Percentiles rank a stretch among this genome's conserved stretches.
Conservation (phyloP, 768 basidiomycete species). For the Lactarius evosmus region DNA sequence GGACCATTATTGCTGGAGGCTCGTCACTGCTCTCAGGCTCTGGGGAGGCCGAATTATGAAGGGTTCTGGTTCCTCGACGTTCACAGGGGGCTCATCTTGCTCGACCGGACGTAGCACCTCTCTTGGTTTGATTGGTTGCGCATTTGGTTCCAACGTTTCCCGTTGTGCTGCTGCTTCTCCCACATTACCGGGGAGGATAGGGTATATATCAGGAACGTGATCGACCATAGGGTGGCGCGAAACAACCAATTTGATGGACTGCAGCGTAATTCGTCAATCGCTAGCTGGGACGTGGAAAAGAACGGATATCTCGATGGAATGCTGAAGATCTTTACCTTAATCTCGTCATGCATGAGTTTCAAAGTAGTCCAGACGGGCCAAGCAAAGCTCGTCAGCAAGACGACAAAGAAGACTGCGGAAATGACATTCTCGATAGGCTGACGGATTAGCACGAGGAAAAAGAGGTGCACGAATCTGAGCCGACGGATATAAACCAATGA, state of each 20-base stretch:
- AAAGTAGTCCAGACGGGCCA: constrained; percentile 8
- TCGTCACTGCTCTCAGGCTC: background rate
- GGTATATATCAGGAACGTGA: background rate
- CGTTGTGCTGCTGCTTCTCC: background rate
- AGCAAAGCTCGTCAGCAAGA: constrained; percentile 8
- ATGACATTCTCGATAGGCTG: background rate
- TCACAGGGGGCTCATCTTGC: background rate
- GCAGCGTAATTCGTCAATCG: background rate
- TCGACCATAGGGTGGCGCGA: background rate
- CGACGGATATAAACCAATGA: background rate
- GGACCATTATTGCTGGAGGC: background rate
- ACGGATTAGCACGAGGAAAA: background rate
- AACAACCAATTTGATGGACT: background rate
- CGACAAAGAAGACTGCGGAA: constrained; percentile 2
- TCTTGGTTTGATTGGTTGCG: background rate
- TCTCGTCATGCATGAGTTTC: background rate
- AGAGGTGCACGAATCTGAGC: constrained; percentile 1
- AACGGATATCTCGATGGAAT: constrained; percentile 7
- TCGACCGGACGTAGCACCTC: too few species aligned
- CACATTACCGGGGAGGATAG: background rate
- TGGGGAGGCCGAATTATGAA: background rate
- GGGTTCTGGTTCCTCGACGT: background rate
- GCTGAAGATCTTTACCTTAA: constrained; percentile 8
- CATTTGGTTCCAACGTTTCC: background rate
- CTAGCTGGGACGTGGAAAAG: background rate